A percentile compares a stretch with the other conserved stretches of the same genome.
These are phyloP conservation scores for Fusarium incarnatum DNA, from an alignment of 2,329 filamentous ascomycete species.

Conservation along the genomic window DNA sequence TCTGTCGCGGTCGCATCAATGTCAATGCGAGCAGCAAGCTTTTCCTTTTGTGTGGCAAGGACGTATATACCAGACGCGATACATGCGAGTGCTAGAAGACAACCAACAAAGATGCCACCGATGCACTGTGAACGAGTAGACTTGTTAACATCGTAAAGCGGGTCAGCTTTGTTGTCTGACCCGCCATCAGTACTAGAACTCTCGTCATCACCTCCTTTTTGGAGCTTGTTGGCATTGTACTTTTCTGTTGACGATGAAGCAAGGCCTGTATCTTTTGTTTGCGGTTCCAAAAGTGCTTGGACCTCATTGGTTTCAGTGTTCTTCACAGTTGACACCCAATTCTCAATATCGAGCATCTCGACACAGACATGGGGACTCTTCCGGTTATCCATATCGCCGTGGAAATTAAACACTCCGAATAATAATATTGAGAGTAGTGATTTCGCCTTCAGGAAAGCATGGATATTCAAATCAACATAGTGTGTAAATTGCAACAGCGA, in stretches of 20 bases:
- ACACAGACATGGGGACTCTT: not conserved
- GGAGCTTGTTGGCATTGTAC: not conserved
- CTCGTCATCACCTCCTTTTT: not conserved
- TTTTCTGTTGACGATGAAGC: not conserved
- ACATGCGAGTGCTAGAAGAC: not conserved
- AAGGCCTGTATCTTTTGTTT: not conserved
- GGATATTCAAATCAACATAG: no score
- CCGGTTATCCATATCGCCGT: not conserved
- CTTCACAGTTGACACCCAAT: not conserved
- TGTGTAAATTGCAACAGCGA: no score
- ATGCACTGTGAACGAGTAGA: not conserved
- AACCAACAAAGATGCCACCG: not conserved
- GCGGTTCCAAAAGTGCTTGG: not conserved
- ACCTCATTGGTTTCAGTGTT: not conserved
- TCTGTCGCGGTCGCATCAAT: not conserved
- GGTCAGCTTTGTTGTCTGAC: not conserved
- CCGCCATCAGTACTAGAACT: not conserved
- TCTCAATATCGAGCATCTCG: not conserved
- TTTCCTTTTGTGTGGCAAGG: not conserved
- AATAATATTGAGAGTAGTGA: not conserved
- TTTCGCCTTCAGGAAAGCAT: no score
- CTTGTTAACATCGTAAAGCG: not conserved
- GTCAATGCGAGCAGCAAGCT: not conserved
- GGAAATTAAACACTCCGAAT: not conserved
- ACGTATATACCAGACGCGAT: not conserved